Percentiles rank a stretch among this genome's conserved stretches.
Evolutionary conservation across 1,284 basidiomycete genomes (phyloP).

Genomic region (Coniferiporia sulphurascens): DNA sequence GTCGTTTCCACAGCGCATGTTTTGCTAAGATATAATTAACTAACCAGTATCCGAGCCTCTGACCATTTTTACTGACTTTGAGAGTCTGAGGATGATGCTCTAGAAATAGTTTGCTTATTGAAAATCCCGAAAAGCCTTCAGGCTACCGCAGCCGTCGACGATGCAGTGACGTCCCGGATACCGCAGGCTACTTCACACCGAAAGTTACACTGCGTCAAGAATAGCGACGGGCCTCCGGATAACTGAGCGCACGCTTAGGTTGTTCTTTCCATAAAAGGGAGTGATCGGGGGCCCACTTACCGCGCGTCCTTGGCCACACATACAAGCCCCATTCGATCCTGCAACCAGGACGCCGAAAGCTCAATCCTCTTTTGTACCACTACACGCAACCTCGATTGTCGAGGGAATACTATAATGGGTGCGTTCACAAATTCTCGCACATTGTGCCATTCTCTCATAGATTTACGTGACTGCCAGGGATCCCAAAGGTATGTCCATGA

Average conservation of each 20-base stretch:
- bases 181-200: no score
- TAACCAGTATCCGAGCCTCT: no score
- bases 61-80: no score
- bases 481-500: slow-evolving; percentile 24
- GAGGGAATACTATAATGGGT: slow-evolving; percentile 1
- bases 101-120: no score
- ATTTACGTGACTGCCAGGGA: slow-evolving; percentile 16
- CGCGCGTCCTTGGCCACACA: not conserved
- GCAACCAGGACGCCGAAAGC: not conserved
- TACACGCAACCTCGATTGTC: not conserved
- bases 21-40: no score
- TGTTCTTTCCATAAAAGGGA: not conserved
- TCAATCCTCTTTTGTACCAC: not conserved
- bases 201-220: no score
- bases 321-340: not conserved
- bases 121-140: no score
- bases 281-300: not conserved
- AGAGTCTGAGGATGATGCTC: no score
- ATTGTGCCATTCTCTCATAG: not conserved
- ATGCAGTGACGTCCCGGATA: no score
- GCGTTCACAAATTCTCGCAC: not conserved
- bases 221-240: not conserved
- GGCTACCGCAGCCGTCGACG: no score
- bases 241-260: not conserved
- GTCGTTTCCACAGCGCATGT: no score